Conservation (phyloP, 2,329 filamentous ascomycete genomes). For the Ceratocystis harringtonii region DNA sequence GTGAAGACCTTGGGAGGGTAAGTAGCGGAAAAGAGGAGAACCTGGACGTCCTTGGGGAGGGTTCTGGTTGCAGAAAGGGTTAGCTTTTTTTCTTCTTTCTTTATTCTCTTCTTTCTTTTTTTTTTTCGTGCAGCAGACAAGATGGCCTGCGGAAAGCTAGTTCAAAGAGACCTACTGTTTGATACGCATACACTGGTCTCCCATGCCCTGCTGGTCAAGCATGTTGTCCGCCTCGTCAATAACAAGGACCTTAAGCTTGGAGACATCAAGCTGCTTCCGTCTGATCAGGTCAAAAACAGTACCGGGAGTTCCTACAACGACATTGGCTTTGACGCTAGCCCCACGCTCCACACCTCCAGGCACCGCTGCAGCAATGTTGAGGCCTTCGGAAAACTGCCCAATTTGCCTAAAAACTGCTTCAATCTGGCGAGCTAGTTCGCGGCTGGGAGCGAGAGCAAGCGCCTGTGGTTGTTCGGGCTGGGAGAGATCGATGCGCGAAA, state of each 20-base stretch:
- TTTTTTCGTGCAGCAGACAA: too few relatives aligned
- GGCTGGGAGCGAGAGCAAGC: constrained; percentile 75
- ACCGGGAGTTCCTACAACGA: constrained; percentile 86
- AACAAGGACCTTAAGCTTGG: constrained; percentile 64
- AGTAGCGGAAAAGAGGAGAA: constrained; percentile 90
- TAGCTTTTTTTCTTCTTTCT: background rate
- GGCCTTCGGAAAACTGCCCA: constrained; percentile 64
- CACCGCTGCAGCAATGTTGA: constrained; percentile 68
- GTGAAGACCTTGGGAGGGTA: constrained; percentile 72
- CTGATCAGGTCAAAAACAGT: constrained; percentile 81
- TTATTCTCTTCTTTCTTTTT: too few relatives aligned
- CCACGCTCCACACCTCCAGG: constrained; percentile 60
- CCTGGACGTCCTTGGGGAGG: constrained; percentile 61
- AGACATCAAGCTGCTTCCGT: constrained; percentile 56
- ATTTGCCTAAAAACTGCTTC: constrained; percentile 70
- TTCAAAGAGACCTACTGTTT: constrained; percentile 46
- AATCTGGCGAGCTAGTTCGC: constrained; percentile 91
- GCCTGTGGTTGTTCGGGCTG: constrained; percentile 63
- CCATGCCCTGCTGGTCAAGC: constrained; percentile 87
- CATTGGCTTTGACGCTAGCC: constrained; percentile 53
- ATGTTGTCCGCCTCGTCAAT: constrained; percentile 98
- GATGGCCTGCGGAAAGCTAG: too few relatives aligned
- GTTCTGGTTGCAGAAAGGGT: constrained; percentile 34
- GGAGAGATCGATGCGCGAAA: constrained; percentile 67
- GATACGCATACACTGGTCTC: constrained; percentile 85